Base-by-base conservation (phyloP, 805 yeast species). In the Pichia occidentalis region DNA sequence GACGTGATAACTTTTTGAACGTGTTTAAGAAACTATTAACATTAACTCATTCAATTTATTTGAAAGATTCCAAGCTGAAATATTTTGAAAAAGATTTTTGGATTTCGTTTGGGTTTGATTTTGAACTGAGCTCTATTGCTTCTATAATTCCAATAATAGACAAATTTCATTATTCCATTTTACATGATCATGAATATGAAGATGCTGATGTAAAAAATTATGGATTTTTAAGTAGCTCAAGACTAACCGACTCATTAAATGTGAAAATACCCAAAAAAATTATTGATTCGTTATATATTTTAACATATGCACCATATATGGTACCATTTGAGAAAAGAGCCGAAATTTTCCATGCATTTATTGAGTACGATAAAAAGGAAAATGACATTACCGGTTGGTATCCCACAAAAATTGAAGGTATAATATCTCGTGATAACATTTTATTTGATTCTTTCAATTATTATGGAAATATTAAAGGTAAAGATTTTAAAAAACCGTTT, bases 321-420 rank as follows among this genome's bases (percentile, higher is more conserved):
- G 67, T 90, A 6, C 76, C 85, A 0, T 90, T 90, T 56, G 69
- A 71, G 18, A 71, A 73, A 24, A 67, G 98, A 33, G 96, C 85
- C 0, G 71, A 69, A 34, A 65, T 85, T 1, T 85, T 90, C 53
- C 84, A 82, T 43, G 56, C 65, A 9, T 65, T 85, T 39, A 72
- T 85, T 25, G 70, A 66, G 4, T 44, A 65, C 9, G 95, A 86
- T 50, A 65, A 42, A 53, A 53, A 25, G 37, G 46, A 43, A 13
- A 33, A 33, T 36, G 56, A 7, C 54, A 50, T 52, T 8, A 48
- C 12, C 20, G 36, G 56, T 24, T 31, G 48, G 42, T 40, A 47
- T 42, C 40, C 46, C 3, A 34, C 49, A 2, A 59, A 53, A 34
- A 36, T 66, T 8, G 54, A 52, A 2, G 88, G 80, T 0, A 67